Conservation (phyloP, 2,329 filamentous ascomycete species). For the Aspergillus glaucus region DNA sequence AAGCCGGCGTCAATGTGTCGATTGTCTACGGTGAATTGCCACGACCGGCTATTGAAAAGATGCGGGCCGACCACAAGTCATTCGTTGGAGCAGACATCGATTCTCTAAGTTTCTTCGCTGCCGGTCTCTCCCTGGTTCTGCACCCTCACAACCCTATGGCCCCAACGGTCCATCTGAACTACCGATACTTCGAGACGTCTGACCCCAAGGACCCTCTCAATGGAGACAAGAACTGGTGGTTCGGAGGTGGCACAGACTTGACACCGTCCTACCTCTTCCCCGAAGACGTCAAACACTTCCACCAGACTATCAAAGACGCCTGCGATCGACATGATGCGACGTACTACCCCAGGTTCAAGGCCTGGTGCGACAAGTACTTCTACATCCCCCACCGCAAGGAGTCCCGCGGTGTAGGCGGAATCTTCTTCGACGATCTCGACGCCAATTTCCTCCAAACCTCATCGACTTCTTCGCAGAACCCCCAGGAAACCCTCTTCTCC, state of each 20-base stretch:
- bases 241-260: constrained; percentile 88
- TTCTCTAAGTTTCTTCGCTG: constrained; percentile 88
- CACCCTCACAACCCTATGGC: constrained; percentile 96
- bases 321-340: constrained; percentile 89
- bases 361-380: constrained; percentile 98
- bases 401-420: constrained; percentile 81
- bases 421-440: constrained; percentile 98
- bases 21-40: constrained; percentile 91
- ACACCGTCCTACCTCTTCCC: constrained; percentile 94
- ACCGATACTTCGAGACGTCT: constrained; percentile 96
- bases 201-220: constrained; percentile 68
- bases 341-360: constrained; percentile 93
- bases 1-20: constrained; percentile 90
- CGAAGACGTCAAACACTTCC: constrained; percentile 95
- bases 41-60: constrained; percentile 79
- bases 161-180: constrained; percentile 95
- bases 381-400: constrained; percentile 86
- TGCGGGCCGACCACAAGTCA: constrained; percentile 92
- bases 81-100: constrained; percentile 70
- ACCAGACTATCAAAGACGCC: constrained; percentile 82
- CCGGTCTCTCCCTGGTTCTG: constrained; percentile 84
- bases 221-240: constrained; percentile 81
- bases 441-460: constrained; percentile 40
- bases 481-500: constrained; percentile 81
- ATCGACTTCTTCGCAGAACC: constrained; percentile 57